Evolutionary conservation across 352 stramenopile genomes (phyloP).

Genomic region (Pythium coloratum): DNA sequence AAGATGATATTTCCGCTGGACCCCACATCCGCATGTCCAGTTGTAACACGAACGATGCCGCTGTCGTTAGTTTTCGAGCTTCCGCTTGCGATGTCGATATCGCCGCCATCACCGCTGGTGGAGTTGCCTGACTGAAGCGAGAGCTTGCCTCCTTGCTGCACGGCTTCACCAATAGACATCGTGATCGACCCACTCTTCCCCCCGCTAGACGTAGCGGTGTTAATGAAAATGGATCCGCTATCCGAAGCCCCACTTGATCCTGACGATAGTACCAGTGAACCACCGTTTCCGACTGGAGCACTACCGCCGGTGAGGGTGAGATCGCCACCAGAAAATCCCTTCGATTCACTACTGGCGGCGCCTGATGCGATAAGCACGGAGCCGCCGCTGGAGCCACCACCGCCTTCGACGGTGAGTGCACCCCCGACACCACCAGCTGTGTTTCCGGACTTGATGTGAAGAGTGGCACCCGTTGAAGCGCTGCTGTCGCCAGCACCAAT

Average conservation of each 20-base stretch:
- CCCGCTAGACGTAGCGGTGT: slow-evolving; percentile 23
- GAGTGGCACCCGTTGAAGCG: slow-evolving; percentile 3
- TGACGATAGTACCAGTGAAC: slow-evolving; percentile 43
- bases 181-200: slow-evolving; percentile 14
- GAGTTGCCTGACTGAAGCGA: slow-evolving; percentile 15
- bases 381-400: slow-evolving; percentile 40
- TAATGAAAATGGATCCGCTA: slow-evolving; percentile 41
- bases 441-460: slow-evolving; percentile 27
- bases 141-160: slow-evolving; percentile 2
- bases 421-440: slow-evolving; percentile 29
- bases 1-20: slow-evolving; percentile 12
- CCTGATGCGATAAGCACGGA: slow-evolving; percentile 45
- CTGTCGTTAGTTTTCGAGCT: background rate
- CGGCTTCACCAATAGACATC: slow-evolving; percentile 8
- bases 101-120: slow-evolving; percentile 5
- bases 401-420: slow-evolving; percentile 26
- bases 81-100: slow-evolving; percentile 11
- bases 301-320: slow-evolving; percentile 47
- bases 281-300: slow-evolving; percentile 40
- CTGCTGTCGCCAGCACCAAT: slow-evolving; percentile 12
- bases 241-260: slow-evolving; percentile 37
- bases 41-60: slow-evolving; percentile 10
- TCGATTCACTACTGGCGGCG: slow-evolving; percentile 31
- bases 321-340: slow-evolving; percentile 31
- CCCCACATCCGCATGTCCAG: slow-evolving; percentile 9